Evolutionary conservation across 257 asterid species (phyloP), one percentile per base, ranked within the genome.

Genomic region (Agastache rugosa): DNA sequence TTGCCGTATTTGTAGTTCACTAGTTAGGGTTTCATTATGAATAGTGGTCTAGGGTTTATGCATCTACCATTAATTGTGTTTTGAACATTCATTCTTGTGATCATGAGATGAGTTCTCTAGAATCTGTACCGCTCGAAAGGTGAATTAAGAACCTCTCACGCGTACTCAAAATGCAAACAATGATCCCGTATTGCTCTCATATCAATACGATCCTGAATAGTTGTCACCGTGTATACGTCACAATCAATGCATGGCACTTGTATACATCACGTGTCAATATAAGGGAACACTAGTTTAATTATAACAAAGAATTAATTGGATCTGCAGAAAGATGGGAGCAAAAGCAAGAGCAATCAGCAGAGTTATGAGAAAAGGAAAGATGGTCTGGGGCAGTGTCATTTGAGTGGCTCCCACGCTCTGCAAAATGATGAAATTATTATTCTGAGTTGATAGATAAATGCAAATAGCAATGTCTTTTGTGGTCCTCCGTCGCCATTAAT

Each of bases 391-490:
- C 20, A n/a, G 8, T 17, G 14, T 44, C 50, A 4, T 12, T 44
- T 12, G 29, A 19, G 16, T 37, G 20, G 56, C 10, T 22, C 56
- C 71, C 71, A 19, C 39, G 5, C 53, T 20, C 70, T 64, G 70
- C 70, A 41, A 41, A 64, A 64, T 41, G 39, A 64, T 64, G 23
- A 64, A 42, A 20, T 64, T 41, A 20, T 19, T 20, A 64, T 64
- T 20, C 14, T 20, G 9, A 29, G 1, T 63, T 35, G 16, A 17
- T 62, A 9, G 48, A 11, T 4, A 5, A 58, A 17, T 2, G 25
- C 2, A 61, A 35, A n/a, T 34, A 9, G 10, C 15, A 19, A 19
- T 9, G 4, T 16, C 34, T 1, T n/a, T 62, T 19, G 51, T 63
- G 69, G 69, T 63, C 69, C 69, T 63, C 5, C 12, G 1, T 16